Percentiles rank a stretch among this genome's conserved stretches.
Conservation (phyloP, 2,329 filamentous ascomycete species). For the Ascochyta koolunga region DNA sequence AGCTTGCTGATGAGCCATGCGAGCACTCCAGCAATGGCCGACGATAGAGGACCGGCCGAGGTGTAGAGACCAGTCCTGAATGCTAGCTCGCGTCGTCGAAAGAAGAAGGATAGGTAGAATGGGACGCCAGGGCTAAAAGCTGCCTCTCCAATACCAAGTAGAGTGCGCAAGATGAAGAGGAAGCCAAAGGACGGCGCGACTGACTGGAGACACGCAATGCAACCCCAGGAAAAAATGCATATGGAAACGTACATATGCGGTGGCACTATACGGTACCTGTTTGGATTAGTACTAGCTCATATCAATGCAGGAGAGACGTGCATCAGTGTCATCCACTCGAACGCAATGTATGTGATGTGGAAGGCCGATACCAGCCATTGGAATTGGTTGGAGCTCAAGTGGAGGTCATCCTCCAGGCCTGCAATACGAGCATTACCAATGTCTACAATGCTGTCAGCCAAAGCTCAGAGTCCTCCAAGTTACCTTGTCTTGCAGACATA, state of each 20-base stretch:
- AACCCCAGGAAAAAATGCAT: conserved; percentile 79
- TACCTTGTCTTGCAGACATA: background rate
- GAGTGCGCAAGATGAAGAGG: conserved; percentile 66
- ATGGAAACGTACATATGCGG: conserved; percentile 66
- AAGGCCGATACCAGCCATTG: conserved; percentile 68
- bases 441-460: conserved; percentile 47
- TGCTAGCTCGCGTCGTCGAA: conserved; percentile 73
- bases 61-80: conserved; percentile 87
- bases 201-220: conserved; percentile 75
- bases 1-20: conserved; percentile 79
- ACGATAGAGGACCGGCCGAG: conserved; percentile 69
- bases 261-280: conserved; percentile 62
- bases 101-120: conserved; percentile 70
- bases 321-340: conserved; percentile 71
- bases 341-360: conserved; percentile 67
- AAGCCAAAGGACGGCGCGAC: conserved; percentile 54
- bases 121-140: conserved; percentile 69
- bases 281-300: background rate
- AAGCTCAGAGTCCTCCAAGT: background rate
- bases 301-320: conserved; percentile 32
- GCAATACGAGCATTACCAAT: conserved; percentile 69
- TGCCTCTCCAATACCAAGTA: conserved; percentile 64
- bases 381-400: conserved; percentile 62
- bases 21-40: conserved; percentile 75
- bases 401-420: conserved; percentile 61